Base-by-base conservation (phyloP, 768 basidiomycete species). In the Pulveroboletus sp. region DNA sequence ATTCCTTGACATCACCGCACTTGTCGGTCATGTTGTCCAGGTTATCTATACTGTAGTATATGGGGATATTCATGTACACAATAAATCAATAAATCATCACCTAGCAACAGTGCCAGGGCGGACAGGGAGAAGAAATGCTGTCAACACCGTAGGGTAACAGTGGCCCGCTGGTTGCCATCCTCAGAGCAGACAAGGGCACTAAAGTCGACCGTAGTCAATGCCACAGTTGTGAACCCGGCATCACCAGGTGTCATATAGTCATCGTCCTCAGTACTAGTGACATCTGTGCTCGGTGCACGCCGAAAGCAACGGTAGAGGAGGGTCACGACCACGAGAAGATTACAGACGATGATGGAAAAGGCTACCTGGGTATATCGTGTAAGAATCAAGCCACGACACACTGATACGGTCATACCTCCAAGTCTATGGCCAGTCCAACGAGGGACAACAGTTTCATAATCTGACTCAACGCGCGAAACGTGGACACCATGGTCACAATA, bases 281-380 rank as follows among this genome's bases (percentile, higher is more conserved):
- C 11, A 13, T 31, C 27, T 7, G 47, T 6, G 40, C 43, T 27
- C 18, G 39, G 28, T 2, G 17, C 17, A 7, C 41, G 30, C 18
- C 36, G 55, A 35, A 38, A 41, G 38, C 55, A 36, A 10, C 57
- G 55, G 44, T 65, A 61, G 18, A 53, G 6, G 24, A 51, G 43
- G 5, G 57, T 63, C 31, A 40, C 55, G 27, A 60, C 40, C 31
- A 63, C 59, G 10, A 62, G 55, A 6, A 63, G 28, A 39, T 59
- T 61, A 15, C 61, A 63, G 30, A 42, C 56, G 50, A 65, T 57
- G 32, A 39, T 46, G 10, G 49, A 51, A 27, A 30, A 46, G 21
- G 58, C 60, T 4, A 45, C 45, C 64, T 61, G 38, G 8, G 18
- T 17, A 24, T 27, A 11, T 51, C 40, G 14, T 4, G 8, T 54